Evolutionary conservation across 257 asterid species (phyloP), one percentile per base, ranked within the genome.

Genomic region (Nicotiana noctiflora): DNA sequence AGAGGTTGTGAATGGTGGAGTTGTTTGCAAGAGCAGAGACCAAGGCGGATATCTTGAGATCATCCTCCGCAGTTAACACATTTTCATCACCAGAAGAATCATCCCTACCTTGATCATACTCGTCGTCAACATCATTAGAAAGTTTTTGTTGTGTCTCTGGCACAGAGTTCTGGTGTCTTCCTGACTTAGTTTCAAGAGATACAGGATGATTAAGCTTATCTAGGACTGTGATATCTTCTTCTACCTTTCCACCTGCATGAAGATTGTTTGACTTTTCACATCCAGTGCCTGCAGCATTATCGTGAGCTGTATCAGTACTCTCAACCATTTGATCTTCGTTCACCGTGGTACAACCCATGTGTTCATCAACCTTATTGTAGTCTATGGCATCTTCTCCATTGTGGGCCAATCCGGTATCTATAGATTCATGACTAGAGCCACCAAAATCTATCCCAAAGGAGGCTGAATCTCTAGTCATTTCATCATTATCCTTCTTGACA

Each of bases 1-100:
- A 93, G 79, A 93, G 80, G 68, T 91, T 96, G 86, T 89, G 89
- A 81, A 92, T 85, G 34, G 94, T 85, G 80, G 80, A 83, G 89
- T 88, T 86, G 91, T 84, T 92, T 79, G 92, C 91, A 61, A 96
- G 93, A 79, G 95, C 91, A 81, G 97, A 89, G 83, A 96, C 91
- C 88, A 96, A 78, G 78, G 94, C 87, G 77, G 94, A 87, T 68
- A 86, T 91, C 46, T 91, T 94, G 72, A 93, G 87, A 87, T 96
- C 98, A 79, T 91, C 98, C 88, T 96, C 99, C 82, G 82, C 84
- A 52, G 89, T 88, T 80, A 79, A 34, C 75, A 75, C 86, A 82
- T 64, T 93, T 88, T 87, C 91, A 8, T 95, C 97, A 53, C 88
- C 94, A 76, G 97, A 95, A 79, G 93, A 91, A 83, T 90, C 84